phyloP scores from a whole-genome alignment of 2,329 filamentous ascomycete genomes.

The Stagonosporopsis vannaccii region DNA sequence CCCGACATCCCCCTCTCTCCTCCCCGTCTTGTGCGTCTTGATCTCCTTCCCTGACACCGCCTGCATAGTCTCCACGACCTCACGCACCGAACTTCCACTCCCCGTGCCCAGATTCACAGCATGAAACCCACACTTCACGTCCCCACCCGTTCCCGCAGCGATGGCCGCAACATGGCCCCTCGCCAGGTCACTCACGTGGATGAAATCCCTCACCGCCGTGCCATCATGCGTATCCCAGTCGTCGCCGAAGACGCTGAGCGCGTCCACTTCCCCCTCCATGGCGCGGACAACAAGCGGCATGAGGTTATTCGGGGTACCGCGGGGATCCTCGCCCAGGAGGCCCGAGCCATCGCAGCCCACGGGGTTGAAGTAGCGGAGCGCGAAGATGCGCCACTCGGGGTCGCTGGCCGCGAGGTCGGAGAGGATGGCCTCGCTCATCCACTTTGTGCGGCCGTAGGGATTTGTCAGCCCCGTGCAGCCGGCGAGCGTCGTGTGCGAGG shows the following conservation, averaged over 20 bases:
- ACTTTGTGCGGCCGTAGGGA: constrained; percentile 70
- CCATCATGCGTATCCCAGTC: constrained; percentile 70
- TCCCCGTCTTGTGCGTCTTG: neutral
- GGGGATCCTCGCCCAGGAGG: constrained; percentile 66
- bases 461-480: constrained; percentile 56
- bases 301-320: constrained; percentile 65
- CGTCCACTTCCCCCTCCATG: constrained; percentile 58
- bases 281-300: constrained; percentile 67
- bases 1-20: constrained; percentile 4
- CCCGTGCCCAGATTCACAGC: neutral
- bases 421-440: constrained; percentile 69
- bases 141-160: neutral
- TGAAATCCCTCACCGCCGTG: constrained; percentile 71
- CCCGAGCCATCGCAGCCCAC: constrained; percentile 68
- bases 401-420: constrained; percentile 65
- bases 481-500: constrained; percentile 1
- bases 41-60: neutral
- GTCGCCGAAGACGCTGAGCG: constrained; percentile 64
- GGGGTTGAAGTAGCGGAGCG: constrained; percentile 68
- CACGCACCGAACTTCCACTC: neutral
- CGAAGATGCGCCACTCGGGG: constrained; percentile 66
- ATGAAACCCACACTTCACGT: neutral
- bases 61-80: constrained; percentile 3
- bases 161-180: constrained; percentile 68
- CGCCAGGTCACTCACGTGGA: constrained; percentile 71